Percentiles rank a stretch among this genome's conserved stretches.
phyloP scores from a whole-genome alignment of 2,329 filamentous ascomycete genomes.

The Botrytis elliptica region DNA sequence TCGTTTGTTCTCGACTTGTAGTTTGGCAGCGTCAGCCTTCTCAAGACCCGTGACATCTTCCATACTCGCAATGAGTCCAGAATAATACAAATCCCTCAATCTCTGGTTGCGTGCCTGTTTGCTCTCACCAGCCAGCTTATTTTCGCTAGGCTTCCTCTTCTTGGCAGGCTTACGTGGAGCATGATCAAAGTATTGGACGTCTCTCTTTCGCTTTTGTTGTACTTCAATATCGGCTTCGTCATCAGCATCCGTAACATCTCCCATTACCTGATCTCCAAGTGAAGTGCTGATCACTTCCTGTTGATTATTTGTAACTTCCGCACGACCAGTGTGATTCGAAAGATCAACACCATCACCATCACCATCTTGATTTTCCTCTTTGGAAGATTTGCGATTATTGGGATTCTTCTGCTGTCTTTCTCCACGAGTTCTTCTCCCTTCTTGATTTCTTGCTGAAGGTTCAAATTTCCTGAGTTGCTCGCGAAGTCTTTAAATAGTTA shows the following conservation, averaged over 20 bases:
- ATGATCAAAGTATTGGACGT: not conserved
- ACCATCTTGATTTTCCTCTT: not conserved
- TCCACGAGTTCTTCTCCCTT: not conserved
- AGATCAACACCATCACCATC: not conserved
- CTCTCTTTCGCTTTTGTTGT: not conserved
- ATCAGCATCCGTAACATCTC: not conserved
- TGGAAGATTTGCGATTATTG: not conserved
- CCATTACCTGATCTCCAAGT: not conserved
- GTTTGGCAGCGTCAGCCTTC: too few species aligned
- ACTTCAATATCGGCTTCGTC: not conserved
- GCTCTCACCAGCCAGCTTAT: not conserved
- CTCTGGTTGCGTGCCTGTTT: not conserved
- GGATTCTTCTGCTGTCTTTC: not conserved
- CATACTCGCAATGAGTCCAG: not conserved
- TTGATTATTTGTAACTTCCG: not conserved
- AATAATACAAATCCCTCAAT: not conserved
- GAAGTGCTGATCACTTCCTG: not conserved
- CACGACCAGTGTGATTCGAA: not conserved
- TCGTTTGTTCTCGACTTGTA: not conserved
- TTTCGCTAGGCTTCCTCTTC: not conserved
- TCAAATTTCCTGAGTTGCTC: not conserved
- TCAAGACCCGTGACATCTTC: not conserved
- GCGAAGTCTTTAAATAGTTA: not conserved
- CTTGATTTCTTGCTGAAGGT: not conserved
- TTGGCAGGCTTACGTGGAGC: not conserved